Base-by-base conservation (phyloP, 1,284 basidiomycete species). In the Abortiporus biennis region DNA sequence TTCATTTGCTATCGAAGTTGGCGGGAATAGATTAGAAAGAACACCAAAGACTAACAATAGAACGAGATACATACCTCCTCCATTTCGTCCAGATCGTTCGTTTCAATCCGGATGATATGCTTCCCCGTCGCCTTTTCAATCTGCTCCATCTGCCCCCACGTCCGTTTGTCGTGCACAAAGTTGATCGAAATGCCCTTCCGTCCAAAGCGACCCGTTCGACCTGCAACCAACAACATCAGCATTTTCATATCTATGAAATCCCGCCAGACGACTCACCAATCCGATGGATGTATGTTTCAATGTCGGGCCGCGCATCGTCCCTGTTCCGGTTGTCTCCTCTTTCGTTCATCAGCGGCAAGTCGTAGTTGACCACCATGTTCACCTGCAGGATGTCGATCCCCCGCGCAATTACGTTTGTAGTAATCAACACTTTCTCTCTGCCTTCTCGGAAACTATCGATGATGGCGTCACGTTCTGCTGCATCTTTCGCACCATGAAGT, bases 301-400 rank as follows among this genome's bases (percentile, higher is more conserved):
- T 73, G 62, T 99, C 96, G 0, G 93, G 91, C 50, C 63, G 66
- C 35, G 66, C 68, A 50, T 80, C 79, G 20, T 57, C 57, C 24
- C 59, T 54, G 47, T 59, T 58, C 2, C 57, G 53, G 50, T 34
- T 35, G 21, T 68, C 69, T 42, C 72, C 70, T 13, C 80, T 75
- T 55, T 87, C 83, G 55, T 78, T 80, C 68, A 91, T 76, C 52
- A 91, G 71, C 1, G 96, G 96, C 40, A 99, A 77, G 63, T 99
- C 96, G 62, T 99, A 99, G 69, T 99, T 98, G 59, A 95, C 89
- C 16, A 96, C 92, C 90, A 97, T 93, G 70, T 98, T 99, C 51
- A 99, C 96, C 70, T 98, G 95, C 51, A 92, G 76, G 56, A 99
- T 97, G 60, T 99, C 96, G 69, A 99, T 99, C 36, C 96, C 96